Percentiles rank a stretch among this genome's conserved stretches.
Conservation (phyloP, 805 yeast species). For the Ogataea dorogensis region DNA sequence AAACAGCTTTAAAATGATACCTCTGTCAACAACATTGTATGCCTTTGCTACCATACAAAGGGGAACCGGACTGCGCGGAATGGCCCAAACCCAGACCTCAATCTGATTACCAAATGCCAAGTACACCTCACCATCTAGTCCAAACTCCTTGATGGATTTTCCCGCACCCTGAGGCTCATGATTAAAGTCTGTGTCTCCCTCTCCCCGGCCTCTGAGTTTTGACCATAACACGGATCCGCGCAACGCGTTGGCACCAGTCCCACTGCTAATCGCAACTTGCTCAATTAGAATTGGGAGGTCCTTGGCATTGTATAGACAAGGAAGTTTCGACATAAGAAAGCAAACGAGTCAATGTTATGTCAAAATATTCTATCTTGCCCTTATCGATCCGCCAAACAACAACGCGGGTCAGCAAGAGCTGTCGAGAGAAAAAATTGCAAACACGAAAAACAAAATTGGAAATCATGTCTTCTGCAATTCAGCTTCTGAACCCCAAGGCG, state of each 20-base stretch:
- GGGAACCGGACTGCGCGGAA: slow-evolving; percentile 15
- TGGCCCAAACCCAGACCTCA: slow-evolving; percentile 42
- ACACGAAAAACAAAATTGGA: slow-evolving; percentile 15
- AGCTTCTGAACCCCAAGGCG: slow-evolving; percentile 93
- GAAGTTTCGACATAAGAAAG: no score
- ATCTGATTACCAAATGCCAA: slow-evolving; percentile 29
- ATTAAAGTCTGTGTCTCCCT: slow-evolving; percentile 9
- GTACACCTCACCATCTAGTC: slow-evolving; percentile 39
- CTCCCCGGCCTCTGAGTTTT: slow-evolving; percentile 3
- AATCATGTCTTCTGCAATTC: slow-evolving; percentile 62
- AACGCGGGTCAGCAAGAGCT: slow-evolving; percentile 8
- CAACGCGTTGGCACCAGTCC: neutral
- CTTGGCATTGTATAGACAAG: neutral
- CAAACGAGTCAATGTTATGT: neutral
- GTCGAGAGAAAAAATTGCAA: slow-evolving; percentile 15
- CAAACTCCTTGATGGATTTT: slow-evolving; percentile 30
- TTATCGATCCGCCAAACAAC: slow-evolving; percentile 14
- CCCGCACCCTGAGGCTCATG: neutral
- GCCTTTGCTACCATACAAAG: slow-evolving; percentile 30
- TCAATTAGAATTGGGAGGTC: neutral
- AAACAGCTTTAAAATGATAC: slow-evolving; percentile 14
- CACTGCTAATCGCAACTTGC: neutral
- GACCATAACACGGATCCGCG: slow-evolving; percentile 5
- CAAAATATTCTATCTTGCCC: slow-evolving; percentile 7
- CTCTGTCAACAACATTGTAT: slow-evolving; percentile 13